phyloP scores from a whole-genome alignment of 2,329 filamentous ascomycete genomes.

The Trichoderma oligosporum region DNA sequence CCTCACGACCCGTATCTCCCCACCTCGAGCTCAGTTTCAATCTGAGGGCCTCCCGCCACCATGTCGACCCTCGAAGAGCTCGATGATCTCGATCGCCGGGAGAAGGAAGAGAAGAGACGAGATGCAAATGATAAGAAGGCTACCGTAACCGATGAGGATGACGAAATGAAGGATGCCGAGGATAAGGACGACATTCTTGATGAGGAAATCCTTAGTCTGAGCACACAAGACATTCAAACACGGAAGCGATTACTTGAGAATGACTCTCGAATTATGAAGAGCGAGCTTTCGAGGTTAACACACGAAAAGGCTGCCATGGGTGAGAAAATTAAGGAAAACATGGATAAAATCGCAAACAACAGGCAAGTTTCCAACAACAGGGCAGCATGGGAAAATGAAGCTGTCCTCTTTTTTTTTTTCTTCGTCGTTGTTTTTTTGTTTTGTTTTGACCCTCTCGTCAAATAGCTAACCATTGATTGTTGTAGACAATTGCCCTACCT shows the following conservation, averaged over 20 bases:
- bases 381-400: not conserved
- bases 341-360: conserved; percentile 99
- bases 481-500: conserved; percentile 92
- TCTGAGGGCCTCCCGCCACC: conserved; percentile 27
- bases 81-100: conserved; percentile 79
- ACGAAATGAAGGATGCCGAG: conserved; percentile 85
- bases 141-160: conserved; percentile 49
- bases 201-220: conserved; percentile 86
- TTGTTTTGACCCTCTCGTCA: not conserved
- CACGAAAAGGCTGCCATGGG: conserved; percentile 96
- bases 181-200: conserved; percentile 81
- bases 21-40: conserved; percentile 2
- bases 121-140: conserved; percentile 40
- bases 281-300: conserved; percentile 87
- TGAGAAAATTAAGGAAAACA: conserved; percentile 98
- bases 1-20: not conserved
- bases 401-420: not conserved
- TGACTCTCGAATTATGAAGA: conserved; percentile 97
- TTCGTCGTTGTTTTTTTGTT: not conserved
- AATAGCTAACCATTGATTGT: conserved; percentile 6
- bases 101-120: conserved; percentile 63
- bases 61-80: conserved; percentile 94
- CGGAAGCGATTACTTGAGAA: conserved; percentile 91
- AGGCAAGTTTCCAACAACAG: conserved; percentile 53
- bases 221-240: conserved; percentile 91